Base-by-base conservation (phyloP, 2,329 filamentous ascomycete genomes). In the Shiraia bambusicola region DNA sequence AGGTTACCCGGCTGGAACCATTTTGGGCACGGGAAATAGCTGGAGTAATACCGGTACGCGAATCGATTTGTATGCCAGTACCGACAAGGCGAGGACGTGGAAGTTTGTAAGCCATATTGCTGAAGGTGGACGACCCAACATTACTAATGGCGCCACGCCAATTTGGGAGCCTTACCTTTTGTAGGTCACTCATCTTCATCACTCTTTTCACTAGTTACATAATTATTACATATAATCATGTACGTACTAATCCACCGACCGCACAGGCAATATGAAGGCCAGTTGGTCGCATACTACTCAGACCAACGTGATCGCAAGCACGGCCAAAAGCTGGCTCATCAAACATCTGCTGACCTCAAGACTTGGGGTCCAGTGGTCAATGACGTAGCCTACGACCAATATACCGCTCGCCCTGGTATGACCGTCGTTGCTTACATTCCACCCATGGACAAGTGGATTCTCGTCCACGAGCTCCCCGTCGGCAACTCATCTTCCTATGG, bases 21-120 rank as follows among this genome's bases (percentile, higher is more conserved):
- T 59, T 2, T 17, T 59, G 25, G 63, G 75, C 6, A 73, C 80
- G 0, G 82, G 80, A 1, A 55, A 54, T 11, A 51, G 40, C 33
- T 69, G 59, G 45, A 44, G 85, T 60, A 70, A 84, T 30, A 81
- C 77, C 33, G 45, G 40, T 9, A 54, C 52, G 5, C 39, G 40
- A 17, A 56, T 59, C 35, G 54, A 57, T 25, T 42, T 57, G 7
- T 59, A 59, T 34, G 54, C 54, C 24, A 57, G 54, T 33, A 53
- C 22, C 19, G 54, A 59, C 30, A 24, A 37, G 15, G 56, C 47
- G 11, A 45, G 47, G 33, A 52, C 49, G 1, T 58, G 55, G 53
- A 32, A 59, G 25, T 57, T 59, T 17, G 52, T 57, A 12, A 57
- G 54, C 31, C 53, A 56, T 31, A 51, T 56, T 29, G 53, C 53